phyloP scores from a whole-genome alignment of 208 protist genomes.

The Wallacemonas sp. region DNA sequence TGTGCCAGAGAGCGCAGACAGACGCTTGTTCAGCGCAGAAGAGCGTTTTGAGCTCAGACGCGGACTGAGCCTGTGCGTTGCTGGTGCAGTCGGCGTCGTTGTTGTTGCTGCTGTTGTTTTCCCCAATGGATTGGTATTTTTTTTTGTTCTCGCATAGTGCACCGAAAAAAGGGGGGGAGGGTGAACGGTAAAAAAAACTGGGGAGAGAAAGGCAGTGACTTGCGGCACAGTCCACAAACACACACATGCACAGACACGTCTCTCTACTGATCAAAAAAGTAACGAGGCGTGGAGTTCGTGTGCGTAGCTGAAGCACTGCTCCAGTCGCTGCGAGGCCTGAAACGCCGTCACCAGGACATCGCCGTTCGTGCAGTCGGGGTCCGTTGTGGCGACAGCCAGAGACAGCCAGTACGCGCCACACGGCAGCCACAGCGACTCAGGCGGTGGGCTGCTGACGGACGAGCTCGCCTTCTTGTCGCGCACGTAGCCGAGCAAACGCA shows the following conservation, averaged over 20 bases:
- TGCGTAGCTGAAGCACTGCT: constrained; percentile 1
- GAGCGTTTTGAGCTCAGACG: too few species aligned
- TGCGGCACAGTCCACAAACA: neutral
- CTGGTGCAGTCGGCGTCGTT: too few species aligned
- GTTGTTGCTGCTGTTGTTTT: too few species aligned
- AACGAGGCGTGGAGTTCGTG: neutral
- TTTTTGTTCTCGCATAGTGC: too few species aligned
- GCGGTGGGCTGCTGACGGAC: neutral
- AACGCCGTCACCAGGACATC: constrained; percentile 8
- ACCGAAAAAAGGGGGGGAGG: too few species aligned
- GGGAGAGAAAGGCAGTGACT: too few species aligned
- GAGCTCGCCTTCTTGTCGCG: neutral
- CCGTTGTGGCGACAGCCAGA: constrained; percentile 5
- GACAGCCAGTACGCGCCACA: constrained; percentile 2
- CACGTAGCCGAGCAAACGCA: constrained; percentile 6
- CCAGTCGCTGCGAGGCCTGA: constrained; percentile 3
- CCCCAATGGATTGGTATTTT: too few species aligned
- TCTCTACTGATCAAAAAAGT: neutral
- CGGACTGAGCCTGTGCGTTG: too few species aligned
- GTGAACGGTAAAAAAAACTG: too few species aligned
- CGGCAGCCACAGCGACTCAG: constrained; percentile 6
- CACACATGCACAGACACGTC: neutral
- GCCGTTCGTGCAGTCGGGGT: constrained; percentile 4
- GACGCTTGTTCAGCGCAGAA: too few species aligned
- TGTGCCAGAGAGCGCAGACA: too few species aligned